phyloP scores from a whole-genome alignment of 2,329 filamentous ascomycete genomes.

The Thermothelomyces thermophilus region DNA sequence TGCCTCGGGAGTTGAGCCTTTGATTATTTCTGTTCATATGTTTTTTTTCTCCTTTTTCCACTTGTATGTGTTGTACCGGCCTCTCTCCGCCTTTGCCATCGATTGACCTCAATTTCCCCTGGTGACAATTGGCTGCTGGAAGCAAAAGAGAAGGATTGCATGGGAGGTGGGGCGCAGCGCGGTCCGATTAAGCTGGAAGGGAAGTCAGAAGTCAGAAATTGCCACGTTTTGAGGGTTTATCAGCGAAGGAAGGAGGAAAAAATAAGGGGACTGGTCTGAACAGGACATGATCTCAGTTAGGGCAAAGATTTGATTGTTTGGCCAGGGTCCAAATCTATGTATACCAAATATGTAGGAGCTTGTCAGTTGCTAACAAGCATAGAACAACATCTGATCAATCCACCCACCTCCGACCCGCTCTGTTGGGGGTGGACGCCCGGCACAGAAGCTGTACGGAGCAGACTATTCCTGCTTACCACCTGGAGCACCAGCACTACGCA shows the following conservation, averaged over 20 bases:
- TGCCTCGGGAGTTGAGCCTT: constrained; percentile 15
- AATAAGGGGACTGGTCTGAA: not conserved
- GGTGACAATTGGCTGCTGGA: not conserved
- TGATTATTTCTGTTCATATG: not conserved
- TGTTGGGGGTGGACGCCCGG: too few species aligned
- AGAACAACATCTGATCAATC: too few species aligned
- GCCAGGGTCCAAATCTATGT: too few species aligned
- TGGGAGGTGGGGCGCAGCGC: not conserved
- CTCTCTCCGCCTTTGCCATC: not conserved
- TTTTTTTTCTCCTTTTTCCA: not conserved
- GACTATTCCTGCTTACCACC: too few species aligned
- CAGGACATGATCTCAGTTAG: not conserved
- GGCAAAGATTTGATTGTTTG: too few species aligned
- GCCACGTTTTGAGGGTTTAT: not conserved
- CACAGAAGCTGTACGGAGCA: too few species aligned
- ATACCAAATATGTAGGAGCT: too few species aligned
- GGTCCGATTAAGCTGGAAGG: not conserved
- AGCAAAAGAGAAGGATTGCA: constrained; percentile 7
- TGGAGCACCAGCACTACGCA: too few species aligned
- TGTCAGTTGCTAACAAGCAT: too few species aligned
- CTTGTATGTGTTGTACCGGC: not conserved
- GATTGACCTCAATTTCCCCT: not conserved
- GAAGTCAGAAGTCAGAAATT: not conserved
- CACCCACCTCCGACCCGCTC: too few species aligned
- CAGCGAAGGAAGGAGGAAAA: not conserved